Base-by-base conservation (phyloP, 768 basidiomycete species). In the Amanita phalloides region DNA sequence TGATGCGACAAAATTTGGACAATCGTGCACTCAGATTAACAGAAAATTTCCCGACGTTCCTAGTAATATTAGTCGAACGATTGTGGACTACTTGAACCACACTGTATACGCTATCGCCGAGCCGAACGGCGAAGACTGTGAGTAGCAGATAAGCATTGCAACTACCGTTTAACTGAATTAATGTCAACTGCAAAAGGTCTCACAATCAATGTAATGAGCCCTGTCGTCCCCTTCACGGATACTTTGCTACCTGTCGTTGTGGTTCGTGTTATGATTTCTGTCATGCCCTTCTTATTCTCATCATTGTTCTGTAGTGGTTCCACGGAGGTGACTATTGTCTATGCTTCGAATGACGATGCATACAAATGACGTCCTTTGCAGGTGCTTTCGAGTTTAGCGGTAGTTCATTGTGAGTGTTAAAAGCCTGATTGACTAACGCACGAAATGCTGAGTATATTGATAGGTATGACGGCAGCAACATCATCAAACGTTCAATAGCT, bases 221-320 rank as follows among this genome's bases (percentile, higher is more conserved):
- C 76, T n/a, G 53, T 60, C 4, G 52, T 53, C 46, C 48, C 63
- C 1, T 57, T 58, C 1, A 37, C 60, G 0, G 53, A 56, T 1
- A 61, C 62, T 13, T 64, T 61, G 28, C 57, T 76, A 5, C 75
- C 75, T 1, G 69, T 77, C 3, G 57, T 72, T 3, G 67, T 72
- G 14, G 75, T 75, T 46, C 45, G 62, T 55, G 55, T 7, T n/a
- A 30, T 20, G 33, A 33, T 13, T 33, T 5, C 11, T 11, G 10
- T 13, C 33, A 33, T 33, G 33, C 13, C 11, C 4, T 11, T 33
- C 11, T 33, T 13, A 33, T 33, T 33, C 33, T 33, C 33, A 33
- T 5, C 33, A 21, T 50, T 54, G 2, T 57, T 14, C 36, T 35
- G 3, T 26, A 70, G 68, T 72, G 63, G 60, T 58, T 70, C 28